Conservation (phyloP, 2,329 filamentous ascomycete species). For the Amauroascus verrucosus region DNA sequence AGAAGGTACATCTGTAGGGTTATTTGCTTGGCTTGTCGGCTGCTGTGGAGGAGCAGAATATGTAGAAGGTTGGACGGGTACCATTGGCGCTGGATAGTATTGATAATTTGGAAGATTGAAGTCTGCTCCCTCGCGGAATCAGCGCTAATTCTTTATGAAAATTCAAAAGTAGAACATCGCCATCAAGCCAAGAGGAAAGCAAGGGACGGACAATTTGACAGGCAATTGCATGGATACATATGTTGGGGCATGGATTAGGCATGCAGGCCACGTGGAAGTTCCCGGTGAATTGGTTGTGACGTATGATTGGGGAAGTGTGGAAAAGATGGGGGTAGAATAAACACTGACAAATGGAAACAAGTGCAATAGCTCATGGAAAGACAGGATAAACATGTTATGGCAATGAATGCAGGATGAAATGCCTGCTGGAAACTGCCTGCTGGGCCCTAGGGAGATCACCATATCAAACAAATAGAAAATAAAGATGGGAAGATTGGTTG, state of each 20-base stretch:
- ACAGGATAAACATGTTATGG: too few species aligned
- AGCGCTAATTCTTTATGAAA: background rate
- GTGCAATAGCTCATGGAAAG: background rate
- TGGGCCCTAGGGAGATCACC: background rate
- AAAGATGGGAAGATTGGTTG: background rate
- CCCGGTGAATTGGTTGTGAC: too few species aligned
- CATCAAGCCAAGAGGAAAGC: background rate
- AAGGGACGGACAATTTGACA: background rate
- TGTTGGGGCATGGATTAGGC: background rate
- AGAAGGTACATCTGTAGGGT: background rate
- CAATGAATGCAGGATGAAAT: too few species aligned
- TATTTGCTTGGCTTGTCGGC: background rate
- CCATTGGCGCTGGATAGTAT: slow-evolving; percentile 12
- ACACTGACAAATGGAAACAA: background rate
- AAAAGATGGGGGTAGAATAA: background rate
- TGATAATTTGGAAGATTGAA: slow-evolving; percentile 17
- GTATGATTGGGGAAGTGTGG: too few species aligned
- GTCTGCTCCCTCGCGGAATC: slow-evolving; percentile 8
- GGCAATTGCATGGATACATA: background rate
- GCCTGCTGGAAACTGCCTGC: too few species aligned
- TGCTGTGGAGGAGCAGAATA: slow-evolving; percentile 7
- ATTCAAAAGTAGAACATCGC: background rate
- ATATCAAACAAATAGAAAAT: background rate
- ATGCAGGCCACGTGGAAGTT: background rate
- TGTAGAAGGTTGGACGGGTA: slow-evolving; percentile 10